phyloP scores from a whole-genome alignment of 148 eudicot species.

The Selenicereus undatus region DNA sequence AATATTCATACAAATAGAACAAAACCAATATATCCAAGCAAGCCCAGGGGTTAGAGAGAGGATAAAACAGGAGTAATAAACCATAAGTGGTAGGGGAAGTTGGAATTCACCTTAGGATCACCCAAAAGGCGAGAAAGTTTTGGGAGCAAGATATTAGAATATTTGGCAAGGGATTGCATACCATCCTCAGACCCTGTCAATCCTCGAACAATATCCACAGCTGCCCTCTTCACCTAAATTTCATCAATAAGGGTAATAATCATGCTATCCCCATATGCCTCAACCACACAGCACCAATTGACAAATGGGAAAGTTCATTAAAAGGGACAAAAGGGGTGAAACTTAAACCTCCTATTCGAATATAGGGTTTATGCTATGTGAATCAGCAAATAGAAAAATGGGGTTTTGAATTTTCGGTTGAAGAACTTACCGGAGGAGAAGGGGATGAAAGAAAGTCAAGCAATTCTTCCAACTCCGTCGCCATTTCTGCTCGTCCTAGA shows the following conservation, averaged over 20 bases:
- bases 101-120: conserved; percentile 62
- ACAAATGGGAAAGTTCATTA: neutral
- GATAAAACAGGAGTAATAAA: no score
- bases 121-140: conserved; percentile 56
- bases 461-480: conserved; percentile 91
- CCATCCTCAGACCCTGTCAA: conserved; percentile 93
- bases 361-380: neutral
- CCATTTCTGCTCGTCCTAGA: conserved; percentile 37
- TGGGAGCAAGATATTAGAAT: conserved; percentile 47
- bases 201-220: conserved; percentile 84
- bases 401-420: neutral
- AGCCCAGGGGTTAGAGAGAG: no score
- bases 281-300: no score
- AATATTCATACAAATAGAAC: neutral
- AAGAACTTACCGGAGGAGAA: conserved; percentile 60
- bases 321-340: neutral
- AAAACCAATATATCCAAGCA: no score
- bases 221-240: conserved; percentile 73
- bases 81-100: neutral
- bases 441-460: conserved; percentile 79
- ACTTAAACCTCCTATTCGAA: neutral
- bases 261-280: no score
- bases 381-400: neutral
- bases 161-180: conserved; percentile 53
- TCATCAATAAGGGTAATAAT: neutral